A percentile compares a stretch with the other conserved stretches of the same genome.
phyloP scores from a whole-genome alignment of 2,329 filamentous ascomycete species.

The Exophiala aquamarina region DNA sequence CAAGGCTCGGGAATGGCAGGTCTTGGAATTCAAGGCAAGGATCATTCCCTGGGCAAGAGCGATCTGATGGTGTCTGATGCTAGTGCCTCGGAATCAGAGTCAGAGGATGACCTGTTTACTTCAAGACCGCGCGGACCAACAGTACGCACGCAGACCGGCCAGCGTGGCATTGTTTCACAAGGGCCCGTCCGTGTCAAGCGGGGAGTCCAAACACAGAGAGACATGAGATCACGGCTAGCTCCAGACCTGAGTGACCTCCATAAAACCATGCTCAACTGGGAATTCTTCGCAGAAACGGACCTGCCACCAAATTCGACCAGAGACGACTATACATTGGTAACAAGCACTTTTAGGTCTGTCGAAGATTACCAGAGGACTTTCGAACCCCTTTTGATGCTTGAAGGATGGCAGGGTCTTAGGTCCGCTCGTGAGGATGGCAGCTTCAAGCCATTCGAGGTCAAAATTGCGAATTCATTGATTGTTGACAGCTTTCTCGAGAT shows the following conservation, averaged over 20 bases:
- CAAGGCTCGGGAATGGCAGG: constrained; percentile 77
- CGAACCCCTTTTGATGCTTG: constrained; percentile 82
- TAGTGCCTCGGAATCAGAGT: constrained; percentile 71
- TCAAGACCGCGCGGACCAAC: constrained; percentile 40
- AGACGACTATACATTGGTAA: constrained; percentile 72
- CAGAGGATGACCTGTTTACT: constrained; percentile 67
- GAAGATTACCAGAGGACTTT: constrained; percentile 84
- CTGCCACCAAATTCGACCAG: constrained; percentile 73
- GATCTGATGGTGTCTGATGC: constrained; percentile 85
- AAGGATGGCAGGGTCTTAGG: constrained; percentile 94
- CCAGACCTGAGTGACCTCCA: constrained; percentile 86
- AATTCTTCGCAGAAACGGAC: constrained; percentile 87
- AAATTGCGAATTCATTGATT: constrained; percentile 80
- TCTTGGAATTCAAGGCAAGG: constrained; percentile 73
- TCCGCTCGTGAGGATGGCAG: constrained; percentile 84
- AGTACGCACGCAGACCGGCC: constrained; percentile 51
- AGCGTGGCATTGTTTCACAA: constrained; percentile 34
- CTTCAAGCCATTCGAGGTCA: constrained; percentile 79
- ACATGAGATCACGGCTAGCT: constrained; percentile 88
- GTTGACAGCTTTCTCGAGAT: constrained; percentile 94
- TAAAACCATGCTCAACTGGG: constrained; percentile 84
- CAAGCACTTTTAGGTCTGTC: constrained; percentile 74
- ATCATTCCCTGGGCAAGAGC: constrained; percentile 65
- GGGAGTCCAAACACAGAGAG: constrained; percentile 78
- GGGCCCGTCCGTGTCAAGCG: constrained; percentile 83